Evolutionary conservation across 2,329 filamentous ascomycete species (phyloP).

Genomic region (Lecanosticta acicola): DNA sequence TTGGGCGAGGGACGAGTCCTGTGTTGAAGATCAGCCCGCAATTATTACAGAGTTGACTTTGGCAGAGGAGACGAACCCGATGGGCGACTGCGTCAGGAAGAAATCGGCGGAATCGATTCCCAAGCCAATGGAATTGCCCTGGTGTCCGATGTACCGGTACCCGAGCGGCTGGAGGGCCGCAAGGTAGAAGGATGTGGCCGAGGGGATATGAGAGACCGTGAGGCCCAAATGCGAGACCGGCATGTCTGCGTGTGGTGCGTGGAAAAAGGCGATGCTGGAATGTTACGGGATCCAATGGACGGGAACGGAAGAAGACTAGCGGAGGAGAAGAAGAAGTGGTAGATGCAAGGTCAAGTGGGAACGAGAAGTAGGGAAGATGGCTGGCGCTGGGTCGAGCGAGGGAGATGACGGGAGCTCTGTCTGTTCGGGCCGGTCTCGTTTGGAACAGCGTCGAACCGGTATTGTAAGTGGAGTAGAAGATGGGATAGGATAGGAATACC

Average conservation of each 20-base stretch:
- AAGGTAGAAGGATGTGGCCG: slow-evolving; percentile 78
- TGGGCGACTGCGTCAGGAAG: slow-evolving; percentile 58
- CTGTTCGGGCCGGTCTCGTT: too few relatives aligned
- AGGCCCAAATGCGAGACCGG: slow-evolving; percentile 58
- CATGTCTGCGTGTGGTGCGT: slow-evolving; percentile 38
- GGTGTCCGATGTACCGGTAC: slow-evolving; percentile 62
- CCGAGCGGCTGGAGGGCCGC: slow-evolving; percentile 72
- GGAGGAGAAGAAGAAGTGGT: slow-evolving; percentile 11
- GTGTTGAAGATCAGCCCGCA: background rate
- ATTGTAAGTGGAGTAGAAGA: too few relatives aligned
- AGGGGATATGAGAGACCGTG: slow-evolving; percentile 70
- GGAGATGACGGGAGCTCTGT: too few relatives aligned
- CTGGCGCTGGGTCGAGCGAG: too few relatives aligned
- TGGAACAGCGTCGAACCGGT: too few relatives aligned
- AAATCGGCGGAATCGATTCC: slow-evolving; percentile 57
- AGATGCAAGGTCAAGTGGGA: slow-evolving; percentile 8
- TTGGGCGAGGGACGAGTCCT: slow-evolving; percentile 28
- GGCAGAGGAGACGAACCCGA: slow-evolving; percentile 43
- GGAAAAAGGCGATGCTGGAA: slow-evolving; percentile 1
- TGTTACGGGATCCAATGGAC: slow-evolving; percentile 12
- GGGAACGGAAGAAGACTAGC: slow-evolving; percentile 13
- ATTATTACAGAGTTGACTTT: background rate
- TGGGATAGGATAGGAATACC: too few relatives aligned
- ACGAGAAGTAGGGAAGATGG: slow-evolving; percentile 7
- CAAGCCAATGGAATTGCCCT: slow-evolving; percentile 57